Conservation (phyloP, 192 early-diverging fungal species). For the Umbelopsis sp. region DNA sequence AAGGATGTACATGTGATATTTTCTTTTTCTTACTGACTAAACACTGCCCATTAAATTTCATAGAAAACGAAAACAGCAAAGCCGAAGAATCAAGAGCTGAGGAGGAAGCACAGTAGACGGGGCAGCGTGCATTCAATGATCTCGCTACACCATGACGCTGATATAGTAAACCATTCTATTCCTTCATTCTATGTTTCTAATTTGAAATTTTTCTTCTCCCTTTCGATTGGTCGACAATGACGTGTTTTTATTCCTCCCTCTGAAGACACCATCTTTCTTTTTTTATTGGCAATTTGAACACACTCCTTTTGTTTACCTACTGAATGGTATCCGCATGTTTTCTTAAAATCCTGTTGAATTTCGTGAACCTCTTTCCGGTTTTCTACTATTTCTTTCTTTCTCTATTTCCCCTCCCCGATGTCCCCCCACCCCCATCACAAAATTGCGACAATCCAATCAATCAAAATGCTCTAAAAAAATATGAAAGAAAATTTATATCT, state of each 20-base stretch:
- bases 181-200: constrained; percentile 15
- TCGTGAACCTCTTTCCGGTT: neutral
- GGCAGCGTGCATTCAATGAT: neutral
- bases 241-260: neutral
- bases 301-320: neutral
- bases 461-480: constrained; percentile 10
- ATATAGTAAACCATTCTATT: constrained; percentile 14
- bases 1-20: neutral
- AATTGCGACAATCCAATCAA: constrained; percentile 12
- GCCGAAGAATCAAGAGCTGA: constrained; percentile 12
- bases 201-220: constrained; percentile 12
- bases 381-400: neutral
- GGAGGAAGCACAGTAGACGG: constrained; percentile 12
- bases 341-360: neutral
- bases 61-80: neutral
- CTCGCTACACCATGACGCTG: neutral
- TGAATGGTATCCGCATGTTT: constrained; percentile 17
- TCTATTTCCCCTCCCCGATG: neutral
- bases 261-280: constrained; percentile 1
- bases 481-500: constrained; percentile 1
- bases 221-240: constrained; percentile 2
- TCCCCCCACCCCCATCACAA: constrained; percentile 4
- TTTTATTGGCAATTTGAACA: constrained; percentile 11
- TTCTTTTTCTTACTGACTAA: neutral
- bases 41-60: neutral